phyloP scores from a whole-genome alignment of 371 early-diverging fungal genomes.

The Apophysomyces elegans region DNA sequence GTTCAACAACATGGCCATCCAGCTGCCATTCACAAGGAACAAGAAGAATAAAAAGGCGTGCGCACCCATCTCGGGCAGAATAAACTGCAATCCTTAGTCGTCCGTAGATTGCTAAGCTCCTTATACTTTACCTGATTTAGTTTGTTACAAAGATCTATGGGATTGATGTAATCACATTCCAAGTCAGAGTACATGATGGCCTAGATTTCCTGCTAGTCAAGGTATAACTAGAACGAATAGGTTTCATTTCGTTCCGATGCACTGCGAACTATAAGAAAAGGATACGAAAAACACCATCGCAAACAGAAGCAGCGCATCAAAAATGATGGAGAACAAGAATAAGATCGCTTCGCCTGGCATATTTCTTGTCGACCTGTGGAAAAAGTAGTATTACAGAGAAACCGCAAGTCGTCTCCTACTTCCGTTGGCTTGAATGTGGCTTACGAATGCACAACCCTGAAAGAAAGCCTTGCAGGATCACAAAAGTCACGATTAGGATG shows the following conservation, averaged over 20 bases:
- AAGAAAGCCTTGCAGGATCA: too few species aligned
- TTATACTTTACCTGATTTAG: constrained; percentile 78
- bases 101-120: background rate
- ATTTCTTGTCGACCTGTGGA: constrained; percentile 6
- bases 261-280: background rate
- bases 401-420: too few species aligned
- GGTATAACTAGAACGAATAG: too few species aligned
- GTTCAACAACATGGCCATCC: constrained; percentile 84
- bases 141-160: constrained; percentile 92
- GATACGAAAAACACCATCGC: constrained; percentile 85
- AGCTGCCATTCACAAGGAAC: constrained; percentile 82
- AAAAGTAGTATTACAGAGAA: too few species aligned
- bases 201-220: constrained; percentile 38
- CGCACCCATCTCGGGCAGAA: constrained; percentile 84
- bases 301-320: constrained; percentile 83
- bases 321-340: constrained; percentile 80
- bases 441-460: too few species aligned
- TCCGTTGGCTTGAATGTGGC: too few species aligned
- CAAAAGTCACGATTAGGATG: too few species aligned
- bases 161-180: constrained; percentile 96
- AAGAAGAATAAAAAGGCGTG: constrained; percentile 76
- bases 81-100: constrained; percentile 65
- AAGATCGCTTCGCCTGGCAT: constrained; percentile 68
- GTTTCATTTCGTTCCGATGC: too few species aligned
- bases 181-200: constrained; percentile 89